A percentile compares a stretch with the other conserved stretches of the same genome.
phyloP scores from a whole-genome alignment of 2,329 filamentous ascomycete genomes.

The Microdochium nivale region DNA sequence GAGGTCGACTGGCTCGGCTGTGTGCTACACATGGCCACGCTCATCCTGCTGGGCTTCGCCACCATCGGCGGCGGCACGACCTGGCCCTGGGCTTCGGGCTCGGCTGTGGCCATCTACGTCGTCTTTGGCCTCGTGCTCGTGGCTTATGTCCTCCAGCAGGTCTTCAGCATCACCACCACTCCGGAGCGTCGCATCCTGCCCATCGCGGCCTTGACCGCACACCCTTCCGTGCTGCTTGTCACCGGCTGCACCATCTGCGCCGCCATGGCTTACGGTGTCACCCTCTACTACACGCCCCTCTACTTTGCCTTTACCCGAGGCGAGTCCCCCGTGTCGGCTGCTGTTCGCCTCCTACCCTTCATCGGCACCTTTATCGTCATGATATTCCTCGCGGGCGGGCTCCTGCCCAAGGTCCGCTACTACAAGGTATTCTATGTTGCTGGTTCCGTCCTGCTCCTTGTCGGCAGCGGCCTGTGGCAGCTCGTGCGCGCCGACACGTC shows the following conservation, averaged over 20 bases:
- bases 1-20: constrained; percentile 22
- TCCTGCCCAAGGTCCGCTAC: constrained; percentile 20
- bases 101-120: constrained; percentile 36
- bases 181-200: constrained; percentile 34
- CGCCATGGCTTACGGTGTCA: constrained; percentile 26
- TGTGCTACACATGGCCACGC: constrained; percentile 17
- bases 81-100: constrained; percentile 36
- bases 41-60: constrained; percentile 33
- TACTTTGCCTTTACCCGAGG: constrained; percentile 39
- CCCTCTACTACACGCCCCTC: constrained; percentile 42
- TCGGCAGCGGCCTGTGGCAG: constrained; percentile 17
- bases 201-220: constrained; percentile 26
- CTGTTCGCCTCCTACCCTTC: constrained; percentile 30
- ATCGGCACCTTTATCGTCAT: constrained; percentile 23
- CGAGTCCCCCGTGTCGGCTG: constrained; percentile 28
- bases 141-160: constrained; percentile 37
- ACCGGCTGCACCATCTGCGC: constrained; percentile 28
- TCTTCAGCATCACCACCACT: constrained; percentile 33
- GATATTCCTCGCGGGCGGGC: constrained; percentile 22
- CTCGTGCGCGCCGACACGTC: constrained; percentile 9
- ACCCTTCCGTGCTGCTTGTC: constrained; percentile 29
- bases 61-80: constrained; percentile 40
- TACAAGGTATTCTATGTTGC: constrained; percentile 24
- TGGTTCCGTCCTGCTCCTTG: constrained; percentile 17
- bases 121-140: constrained; percentile 33